Conservation (phyloP, 129 eudicot species). For the Artemisia tridentata region DNA sequence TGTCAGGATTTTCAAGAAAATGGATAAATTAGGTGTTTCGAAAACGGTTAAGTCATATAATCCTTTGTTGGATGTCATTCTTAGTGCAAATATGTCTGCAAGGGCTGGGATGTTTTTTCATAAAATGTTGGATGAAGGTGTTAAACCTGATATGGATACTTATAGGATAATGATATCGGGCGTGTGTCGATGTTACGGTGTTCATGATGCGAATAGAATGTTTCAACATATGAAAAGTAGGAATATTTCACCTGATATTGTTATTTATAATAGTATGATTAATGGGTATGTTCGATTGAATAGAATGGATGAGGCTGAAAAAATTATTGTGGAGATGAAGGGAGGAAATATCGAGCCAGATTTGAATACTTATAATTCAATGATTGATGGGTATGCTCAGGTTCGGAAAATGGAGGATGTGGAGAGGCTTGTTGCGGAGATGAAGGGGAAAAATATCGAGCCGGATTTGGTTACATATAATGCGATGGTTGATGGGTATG, state of each 20-base stretch:
- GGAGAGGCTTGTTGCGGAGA: constrained; percentile 29
- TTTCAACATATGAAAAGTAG: constrained; percentile 64
- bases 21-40: constrained; percentile 70
- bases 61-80: constrained; percentile 52
- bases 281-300: constrained; percentile 53
- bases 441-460: constrained; percentile 21
- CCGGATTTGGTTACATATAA: constrained; percentile 29
- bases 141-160: constrained; percentile 55
- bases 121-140: constrained; percentile 68
- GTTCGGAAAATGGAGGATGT: constrained; percentile 56
- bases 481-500: constrained; percentile 50
- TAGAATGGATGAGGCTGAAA: constrained; percentile 79
- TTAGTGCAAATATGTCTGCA: constrained; percentile 50
- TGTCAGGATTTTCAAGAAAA: constrained; percentile 55
- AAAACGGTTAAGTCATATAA: constrained; percentile 53
- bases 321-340: constrained; percentile 66
- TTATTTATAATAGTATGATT: constrained; percentile 59
- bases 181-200: constrained; percentile 51
- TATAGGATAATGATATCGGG: constrained; percentile 64
- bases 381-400: constrained; percentile 69
- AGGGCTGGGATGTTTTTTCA: constrained; percentile 66
- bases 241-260: constrained; percentile 54
- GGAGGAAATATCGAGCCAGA: constrained; percentile 53
- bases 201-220: constrained; percentile 49
- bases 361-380: constrained; percentile 58